phyloP scores from a whole-genome alignment of 2,329 filamentous ascomycete genomes.

The Trichophyton mentagrophytes region DNA sequence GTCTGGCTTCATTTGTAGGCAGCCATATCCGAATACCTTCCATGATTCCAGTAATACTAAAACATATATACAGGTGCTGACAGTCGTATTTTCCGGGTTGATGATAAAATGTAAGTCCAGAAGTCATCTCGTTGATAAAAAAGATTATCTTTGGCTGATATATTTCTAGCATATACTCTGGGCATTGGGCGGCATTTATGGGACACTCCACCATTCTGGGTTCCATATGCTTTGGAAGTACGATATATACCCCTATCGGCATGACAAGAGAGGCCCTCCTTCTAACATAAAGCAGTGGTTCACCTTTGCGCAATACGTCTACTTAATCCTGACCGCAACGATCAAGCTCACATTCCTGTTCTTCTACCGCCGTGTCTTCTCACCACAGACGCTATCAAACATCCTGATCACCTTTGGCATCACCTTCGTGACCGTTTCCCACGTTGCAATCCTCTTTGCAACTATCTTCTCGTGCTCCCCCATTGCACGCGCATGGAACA shows the following conservation, averaged over 20 bases:
- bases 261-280: neutral
- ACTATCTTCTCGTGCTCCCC: conserved; percentile 14
- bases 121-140: neutral
- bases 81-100: neutral
- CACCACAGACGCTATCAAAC: neutral
- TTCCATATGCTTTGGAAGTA: neutral
- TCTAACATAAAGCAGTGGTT: neutral
- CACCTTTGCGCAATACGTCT: conserved; percentile 4
- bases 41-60: neutral
- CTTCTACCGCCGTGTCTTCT: conserved; percentile 3
- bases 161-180: neutral
- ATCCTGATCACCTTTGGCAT: conserved; percentile 1
- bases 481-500: conserved; percentile 13
- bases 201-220: conserved; percentile 1
- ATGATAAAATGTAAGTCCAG: conserved; percentile 3
- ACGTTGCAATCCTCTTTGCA: conserved; percentile 14
- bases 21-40: neutral
- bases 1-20: conserved; percentile 1
- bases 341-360: conserved; percentile 4
- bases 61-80: neutral
- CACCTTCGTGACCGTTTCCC: conserved; percentile 15
- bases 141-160: neutral
- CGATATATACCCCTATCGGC: neutral
- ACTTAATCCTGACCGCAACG: neutral
- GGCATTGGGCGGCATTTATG: conserved; percentile 4